Evolutionary conservation across 257 asterid genomes (phyloP).

Genomic region (Solanum bulbocastanum): DNA sequence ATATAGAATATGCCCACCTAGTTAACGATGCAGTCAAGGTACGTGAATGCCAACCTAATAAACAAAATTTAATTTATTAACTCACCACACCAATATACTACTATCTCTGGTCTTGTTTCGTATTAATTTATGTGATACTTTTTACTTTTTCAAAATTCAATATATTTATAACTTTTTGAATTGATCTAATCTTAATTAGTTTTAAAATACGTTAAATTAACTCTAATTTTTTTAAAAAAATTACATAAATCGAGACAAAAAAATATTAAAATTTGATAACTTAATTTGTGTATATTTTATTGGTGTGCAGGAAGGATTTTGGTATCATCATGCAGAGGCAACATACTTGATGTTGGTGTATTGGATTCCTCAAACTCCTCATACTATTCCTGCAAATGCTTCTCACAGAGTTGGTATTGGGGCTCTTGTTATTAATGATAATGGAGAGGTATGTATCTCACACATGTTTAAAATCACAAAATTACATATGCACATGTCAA

Average conservation of each 20-base stretch:
- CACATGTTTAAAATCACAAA: not conserved
- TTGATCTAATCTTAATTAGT: not conserved
- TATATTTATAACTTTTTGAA: too few species aligned
- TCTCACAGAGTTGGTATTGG: slow-evolving; percentile 83
- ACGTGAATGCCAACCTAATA: not conserved
- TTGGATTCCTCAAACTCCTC: slow-evolving; percentile 62
- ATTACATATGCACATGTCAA: too few species aligned
- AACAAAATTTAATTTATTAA: too few species aligned
- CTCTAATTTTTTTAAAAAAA: not conserved
- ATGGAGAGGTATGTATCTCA: slow-evolving; percentile 39
- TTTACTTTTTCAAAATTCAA: too few species aligned
- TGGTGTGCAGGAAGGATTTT: slow-evolving; percentile 75
- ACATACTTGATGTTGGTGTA: slow-evolving; percentile 71
- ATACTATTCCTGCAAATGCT: slow-evolving; percentile 76
- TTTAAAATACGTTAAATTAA: not conserved
- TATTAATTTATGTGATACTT: not conserved
- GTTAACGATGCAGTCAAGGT: slow-evolving; percentile 82
- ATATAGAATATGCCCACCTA: slow-evolving; percentile 68
- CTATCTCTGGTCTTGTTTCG: too few species aligned
- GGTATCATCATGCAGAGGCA: slow-evolving; percentile 91
- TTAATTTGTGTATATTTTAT: not conserved
- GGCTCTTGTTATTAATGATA: slow-evolving; percentile 66
- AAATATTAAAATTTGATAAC: not conserved
- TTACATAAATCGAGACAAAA: too few species aligned
- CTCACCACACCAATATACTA: not conserved